phyloP scores from a whole-genome alignment of 805 yeast species.

The Kregervanrija delftensis region DNA sequence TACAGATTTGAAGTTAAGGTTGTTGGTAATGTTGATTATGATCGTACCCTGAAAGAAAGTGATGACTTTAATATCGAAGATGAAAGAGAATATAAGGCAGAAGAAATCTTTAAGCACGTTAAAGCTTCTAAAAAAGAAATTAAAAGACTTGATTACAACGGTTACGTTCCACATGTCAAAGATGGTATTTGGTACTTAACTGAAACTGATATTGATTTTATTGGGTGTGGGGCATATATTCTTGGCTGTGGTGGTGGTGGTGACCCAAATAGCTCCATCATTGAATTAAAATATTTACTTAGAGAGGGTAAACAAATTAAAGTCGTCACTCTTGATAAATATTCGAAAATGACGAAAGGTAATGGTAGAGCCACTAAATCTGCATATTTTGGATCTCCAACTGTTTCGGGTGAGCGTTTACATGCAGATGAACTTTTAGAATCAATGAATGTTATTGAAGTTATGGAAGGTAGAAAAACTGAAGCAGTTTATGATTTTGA shows the following conservation, averaged over 20 bases:
- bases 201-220: slow-evolving; percentile 35
- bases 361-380: slow-evolving; percentile 29
- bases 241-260: slow-evolving; percentile 47
- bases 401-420: slow-evolving; percentile 35
- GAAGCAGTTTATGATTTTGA: slow-evolving; percentile 32
- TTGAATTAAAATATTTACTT: slow-evolving; percentile 29
- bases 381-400: slow-evolving; percentile 38
- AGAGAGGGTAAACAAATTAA: slow-evolving; percentile 28
- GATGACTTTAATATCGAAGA: not conserved
- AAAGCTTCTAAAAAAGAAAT: slow-evolving; percentile 8
- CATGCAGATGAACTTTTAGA: slow-evolving; percentile 32
- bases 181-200: slow-evolving; percentile 31
- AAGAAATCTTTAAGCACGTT: slow-evolving; percentile 1
- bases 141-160: slow-evolving; percentile 11
- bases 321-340: slow-evolving; percentile 28
- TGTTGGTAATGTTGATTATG: slow-evolving; percentile 36
- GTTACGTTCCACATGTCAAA: slow-evolving; percentile 11
- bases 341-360: slow-evolving; percentile 17
- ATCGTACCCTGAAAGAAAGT: not conserved
- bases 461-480: slow-evolving; percentile 22
- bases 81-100: not conserved
- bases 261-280: slow-evolving; percentile 29
- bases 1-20: slow-evolving; percentile 29
- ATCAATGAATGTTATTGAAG: slow-evolving; percentile 23
- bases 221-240: slow-evolving; percentile 35